phyloP scores from a whole-genome alignment of 2,329 filamentous ascomycete species.

The Aschersonia sp. region DNA sequence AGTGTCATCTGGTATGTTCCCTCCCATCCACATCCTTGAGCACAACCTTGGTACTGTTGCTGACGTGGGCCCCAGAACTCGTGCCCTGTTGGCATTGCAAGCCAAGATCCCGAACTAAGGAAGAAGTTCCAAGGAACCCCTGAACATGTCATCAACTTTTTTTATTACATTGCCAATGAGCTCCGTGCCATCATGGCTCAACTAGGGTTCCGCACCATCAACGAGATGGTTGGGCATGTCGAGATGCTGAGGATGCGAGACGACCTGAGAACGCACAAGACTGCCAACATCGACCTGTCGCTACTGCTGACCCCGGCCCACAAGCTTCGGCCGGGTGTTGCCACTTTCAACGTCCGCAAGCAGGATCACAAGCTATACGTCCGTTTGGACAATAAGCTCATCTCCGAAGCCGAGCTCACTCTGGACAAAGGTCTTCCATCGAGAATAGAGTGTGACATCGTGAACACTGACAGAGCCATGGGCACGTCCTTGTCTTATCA shows the following conservation, averaged over 20 bases:
- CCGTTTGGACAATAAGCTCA: conserved; percentile 91
- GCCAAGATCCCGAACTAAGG: conserved; percentile 84
- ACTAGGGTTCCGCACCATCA: conserved; percentile 86
- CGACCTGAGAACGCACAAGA: conserved; percentile 78
- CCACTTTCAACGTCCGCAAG: conserved; percentile 95
- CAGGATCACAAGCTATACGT: conserved; percentile 91
- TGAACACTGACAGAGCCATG: conserved; percentile 91
- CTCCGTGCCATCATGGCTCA: conserved; percentile 93
- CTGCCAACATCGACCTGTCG: conserved; percentile 82
- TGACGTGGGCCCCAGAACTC: conserved; percentile 39
- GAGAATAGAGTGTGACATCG: conserved; percentile 86
- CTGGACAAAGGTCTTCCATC: conserved; percentile 89
- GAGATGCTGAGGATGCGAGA: conserved; percentile 79
- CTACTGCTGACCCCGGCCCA: conserved; percentile 92
- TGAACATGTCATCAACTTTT: conserved; percentile 97
- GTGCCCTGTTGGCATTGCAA: conserved; percentile 86
- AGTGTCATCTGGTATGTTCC: conserved; percentile 36
- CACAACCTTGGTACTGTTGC: background rate
- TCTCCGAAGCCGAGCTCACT: conserved; percentile 86
- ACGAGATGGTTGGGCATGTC: conserved; percentile 93
- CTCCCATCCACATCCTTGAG: too few relatives aligned
- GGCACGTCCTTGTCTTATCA: conserved; percentile 93
- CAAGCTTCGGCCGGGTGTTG: conserved; percentile 83
- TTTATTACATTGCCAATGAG: conserved; percentile 95
- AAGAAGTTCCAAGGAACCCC: conserved; percentile 90